phyloP scores from a whole-genome alignment of 192 early-diverging fungal species.

The Gaertneriomyces sp. region DNA sequence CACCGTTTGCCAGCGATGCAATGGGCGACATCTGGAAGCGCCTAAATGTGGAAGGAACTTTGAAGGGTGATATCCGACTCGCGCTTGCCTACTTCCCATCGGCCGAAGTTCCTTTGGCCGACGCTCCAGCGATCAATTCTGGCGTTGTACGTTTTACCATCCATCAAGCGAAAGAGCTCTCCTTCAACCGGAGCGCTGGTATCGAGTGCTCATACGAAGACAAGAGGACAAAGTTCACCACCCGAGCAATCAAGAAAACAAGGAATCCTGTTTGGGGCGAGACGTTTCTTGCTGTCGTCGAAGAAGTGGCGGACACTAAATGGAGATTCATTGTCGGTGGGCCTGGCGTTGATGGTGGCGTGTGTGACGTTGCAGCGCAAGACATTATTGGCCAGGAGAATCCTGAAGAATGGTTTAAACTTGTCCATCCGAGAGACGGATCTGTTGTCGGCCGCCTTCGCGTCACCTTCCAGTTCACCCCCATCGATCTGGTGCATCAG shows the following conservation, averaged over 20 bases:
- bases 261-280: slow-evolving; percentile 79
- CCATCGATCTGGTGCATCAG: slow-evolving; percentile 68
- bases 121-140: slow-evolving; percentile 5
- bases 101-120: neutral
- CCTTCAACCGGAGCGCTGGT: slow-evolving; percentile 38
- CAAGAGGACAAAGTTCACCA: slow-evolving; percentile 31
- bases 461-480: slow-evolving; percentile 73
- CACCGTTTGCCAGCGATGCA: slow-evolving; percentile 34
- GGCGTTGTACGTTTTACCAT: slow-evolving; percentile 43
- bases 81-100: slow-evolving; percentile 39
- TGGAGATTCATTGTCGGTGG: slow-evolving; percentile 63
- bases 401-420: slow-evolving; percentile 59
- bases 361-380: slow-evolving; percentile 34
- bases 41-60: slow-evolving; percentile 16
- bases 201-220: slow-evolving; percentile 43
- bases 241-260: slow-evolving; percentile 67
- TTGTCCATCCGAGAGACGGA: slow-evolving; percentile 40
- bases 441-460: slow-evolving; percentile 48
- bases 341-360: slow-evolving; percentile 39
- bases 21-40: slow-evolving; percentile 38
- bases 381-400: slow-evolving; percentile 42
- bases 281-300: slow-evolving; percentile 63
- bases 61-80: slow-evolving; percentile 35
- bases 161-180: slow-evolving; percentile 45
- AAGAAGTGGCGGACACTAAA: slow-evolving; percentile 59